Evolutionary conservation across 768 basidiomycete species (phyloP).

Genomic region (Termitomyces sp.): DNA sequence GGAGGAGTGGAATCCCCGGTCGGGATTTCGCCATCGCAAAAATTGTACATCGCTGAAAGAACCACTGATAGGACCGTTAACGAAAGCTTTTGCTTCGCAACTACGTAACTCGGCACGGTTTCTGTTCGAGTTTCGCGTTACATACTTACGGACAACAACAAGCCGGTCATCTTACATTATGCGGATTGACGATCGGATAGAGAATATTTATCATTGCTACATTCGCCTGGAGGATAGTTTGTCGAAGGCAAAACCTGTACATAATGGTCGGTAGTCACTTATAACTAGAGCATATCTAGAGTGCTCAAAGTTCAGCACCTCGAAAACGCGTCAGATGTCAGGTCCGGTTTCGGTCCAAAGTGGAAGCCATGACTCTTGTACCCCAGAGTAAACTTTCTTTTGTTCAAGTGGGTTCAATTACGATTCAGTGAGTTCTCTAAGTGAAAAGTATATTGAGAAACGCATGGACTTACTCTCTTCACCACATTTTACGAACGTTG

Average conservation of each 20-base stretch:
- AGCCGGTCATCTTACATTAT: neutral
- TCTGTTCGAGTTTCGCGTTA: neutral
- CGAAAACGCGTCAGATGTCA: neutral
- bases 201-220: neutral
- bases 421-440: neutral
- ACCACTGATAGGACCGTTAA: neutral
- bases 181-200: neutral
- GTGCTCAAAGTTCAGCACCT: neutral
- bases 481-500: neutral
- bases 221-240: neutral
- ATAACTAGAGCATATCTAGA: neutral
- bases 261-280: neutral
- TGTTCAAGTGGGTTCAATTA: neutral
- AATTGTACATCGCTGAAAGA: conserved; percentile 32
- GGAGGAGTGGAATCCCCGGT: conserved; percentile 56
- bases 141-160: neutral
- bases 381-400: neutral
- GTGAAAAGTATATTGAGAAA: neutral
- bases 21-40: conserved; percentile 40
- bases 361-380: neutral
- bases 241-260: neutral
- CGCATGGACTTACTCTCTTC: neutral
- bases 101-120: neutral
- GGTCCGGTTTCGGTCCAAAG: neutral
- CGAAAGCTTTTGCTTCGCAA: neutral